phyloP scores from a whole-genome alignment of 345 rosid species.

The Cardiospermum halicacabum region DNA sequence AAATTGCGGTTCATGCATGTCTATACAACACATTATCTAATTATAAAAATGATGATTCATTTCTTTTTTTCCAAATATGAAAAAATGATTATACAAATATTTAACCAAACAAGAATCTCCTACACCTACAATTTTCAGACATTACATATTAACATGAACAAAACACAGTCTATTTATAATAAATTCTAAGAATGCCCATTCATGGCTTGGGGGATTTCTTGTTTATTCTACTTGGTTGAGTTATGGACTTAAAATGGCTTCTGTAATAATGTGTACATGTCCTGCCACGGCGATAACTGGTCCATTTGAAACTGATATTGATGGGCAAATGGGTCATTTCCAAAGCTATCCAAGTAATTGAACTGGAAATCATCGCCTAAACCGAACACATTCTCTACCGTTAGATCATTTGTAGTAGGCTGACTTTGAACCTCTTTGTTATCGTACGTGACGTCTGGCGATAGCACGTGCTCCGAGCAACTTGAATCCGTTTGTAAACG shows the following conservation, averaged over 20 bases:
- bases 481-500: constrained; percentile 58
- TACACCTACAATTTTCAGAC: not conserved
- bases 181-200: too few species aligned
- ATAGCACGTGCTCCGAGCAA: constrained; percentile 60
- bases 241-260: constrained; percentile 14
- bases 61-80: not conserved
- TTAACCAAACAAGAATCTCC: constrained; percentile 16
- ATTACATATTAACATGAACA: constrained; percentile 16
- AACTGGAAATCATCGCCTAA: constrained; percentile 38
- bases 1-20: not conserved
- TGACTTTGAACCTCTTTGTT: constrained; percentile 59
- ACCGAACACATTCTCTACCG: constrained; percentile 19
- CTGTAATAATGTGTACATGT: constrained; percentile 27
- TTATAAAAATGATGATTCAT: not conserved
- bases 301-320: constrained; percentile 42
- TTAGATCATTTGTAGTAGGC: constrained; percentile 16
- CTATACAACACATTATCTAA: not conserved
- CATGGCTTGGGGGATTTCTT: too few species aligned
- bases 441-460: constrained; percentile 46
- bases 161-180: too few species aligned
- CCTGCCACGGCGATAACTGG: constrained; percentile 32
- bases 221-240: too few species aligned
- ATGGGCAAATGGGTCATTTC: constrained; percentile 45
- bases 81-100: constrained; percentile 9
- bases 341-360: constrained; percentile 29